Base-by-base conservation (phyloP, 768 basidiomycete species). In the Tephrocybe sp. region DNA sequence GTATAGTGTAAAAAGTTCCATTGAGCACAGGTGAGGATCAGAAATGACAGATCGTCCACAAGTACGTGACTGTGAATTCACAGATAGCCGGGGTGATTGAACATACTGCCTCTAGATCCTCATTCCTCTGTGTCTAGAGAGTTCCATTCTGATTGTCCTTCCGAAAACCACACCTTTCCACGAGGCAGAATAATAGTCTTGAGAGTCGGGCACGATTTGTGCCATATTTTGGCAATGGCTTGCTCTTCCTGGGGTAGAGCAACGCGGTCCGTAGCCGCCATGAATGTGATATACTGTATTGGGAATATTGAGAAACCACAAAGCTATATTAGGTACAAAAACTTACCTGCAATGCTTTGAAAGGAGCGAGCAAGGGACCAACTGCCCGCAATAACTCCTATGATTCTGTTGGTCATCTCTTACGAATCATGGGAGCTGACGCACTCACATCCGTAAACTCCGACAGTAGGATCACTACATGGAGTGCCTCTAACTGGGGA, bases 161-260 rank as follows among this genome's bases (percentile, higher is more conserved):
- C 69, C 11, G 50, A 45, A 44, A 83, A 84, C 85, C 85, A 87
- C 7, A 85, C 77, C 44, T 75, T 65, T 2, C 85, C 85, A 50
- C 74, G 73, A 0, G 85, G 83, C 0, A 87, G 64, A 13, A 87
- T 84, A 45, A 87, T 81, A 0, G 85, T 85, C 49, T 71, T 71
- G 25, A 86, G 68, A 0, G 83, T 82, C 3, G 82, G 79, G 62
- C 84, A 86, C 21, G 75, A 75, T 18, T 62, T 55, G 47, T 79
- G 77, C 84, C 84, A 86, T 37, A 64, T 58, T 38, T 64, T 64
- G n/a, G 79, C 84, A 9, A 86, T 74, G 52, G 66, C 64, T 13
- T 69, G 67, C 59, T 86, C 84, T 47, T 77, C 69, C 8, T 63
- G 68, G 56, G 60, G 45, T 19, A 57, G 46, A 11, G 62, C 55